Evolutionary conservation across 2,329 filamentous ascomycete genomes (phyloP).

Genomic region (Colletotrichum sp.): DNA sequence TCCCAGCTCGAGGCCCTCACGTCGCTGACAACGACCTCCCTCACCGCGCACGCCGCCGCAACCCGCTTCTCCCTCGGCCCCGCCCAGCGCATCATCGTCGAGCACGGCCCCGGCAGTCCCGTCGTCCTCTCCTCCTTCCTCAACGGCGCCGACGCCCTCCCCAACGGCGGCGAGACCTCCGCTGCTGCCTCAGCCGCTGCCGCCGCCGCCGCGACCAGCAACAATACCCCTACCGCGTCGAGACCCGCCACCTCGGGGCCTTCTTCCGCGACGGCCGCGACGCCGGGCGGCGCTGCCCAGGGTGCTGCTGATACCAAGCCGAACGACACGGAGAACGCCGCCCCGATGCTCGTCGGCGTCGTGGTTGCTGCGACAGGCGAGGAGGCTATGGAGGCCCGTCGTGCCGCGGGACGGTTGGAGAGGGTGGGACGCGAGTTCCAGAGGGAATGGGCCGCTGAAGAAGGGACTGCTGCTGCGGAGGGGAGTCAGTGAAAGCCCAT

Average conservation of each 20-base stretch:
- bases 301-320: neutral
- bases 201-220: neutral
- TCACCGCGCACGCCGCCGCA: conserved; percentile 58
- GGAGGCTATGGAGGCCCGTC: conserved; percentile 54
- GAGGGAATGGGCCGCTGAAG: conserved; percentile 51
- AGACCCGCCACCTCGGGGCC: neutral
- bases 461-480: conserved; percentile 10
- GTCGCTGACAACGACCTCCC: conserved; percentile 55
- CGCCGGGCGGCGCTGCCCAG: neutral
- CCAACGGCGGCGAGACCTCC: conserved; percentile 6
- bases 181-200: neutral
- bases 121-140: conserved; percentile 52
- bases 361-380: conserved; percentile 56
- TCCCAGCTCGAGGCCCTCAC: conserved; percentile 55
- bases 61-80: conserved; percentile 57
- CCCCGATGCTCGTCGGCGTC: conserved; percentile 59
- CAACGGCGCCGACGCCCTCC: conserved; percentile 34
- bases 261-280: neutral
- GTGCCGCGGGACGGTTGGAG: conserved; percentile 58
- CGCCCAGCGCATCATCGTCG: conserved; percentile 63
- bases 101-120: conserved; percentile 51
- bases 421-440: conserved; percentile 60
- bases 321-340: conserved; percentile 25
- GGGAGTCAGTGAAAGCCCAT: neutral
- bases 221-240: neutral